Percentiles rank a stretch among this genome's conserved stretches.
Conservation (phyloP, 202 grass and related monocot species). For the Saccharum hybrid region DNA sequence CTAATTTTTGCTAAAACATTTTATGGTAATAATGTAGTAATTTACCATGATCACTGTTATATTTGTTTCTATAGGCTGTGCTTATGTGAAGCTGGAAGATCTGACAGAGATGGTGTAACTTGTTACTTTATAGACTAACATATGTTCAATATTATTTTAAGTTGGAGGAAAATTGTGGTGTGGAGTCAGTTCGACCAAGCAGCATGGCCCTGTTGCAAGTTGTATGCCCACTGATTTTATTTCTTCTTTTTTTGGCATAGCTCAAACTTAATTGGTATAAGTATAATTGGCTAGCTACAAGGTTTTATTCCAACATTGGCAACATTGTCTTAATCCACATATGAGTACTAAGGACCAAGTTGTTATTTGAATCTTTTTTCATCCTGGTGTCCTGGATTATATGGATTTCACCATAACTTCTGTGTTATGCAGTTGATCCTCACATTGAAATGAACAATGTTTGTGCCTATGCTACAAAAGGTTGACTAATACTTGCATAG, state of each 20-base stretch:
- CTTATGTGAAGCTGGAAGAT: constrained; percentile 14
- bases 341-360: constrained; percentile 4
- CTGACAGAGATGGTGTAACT: neutral
- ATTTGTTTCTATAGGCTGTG: neutral
- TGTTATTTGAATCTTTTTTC: neutral
- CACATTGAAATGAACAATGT: neutral
- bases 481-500: constrained; percentile 20
- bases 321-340: neutral
- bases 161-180: neutral
- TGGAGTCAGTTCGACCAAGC: neutral
- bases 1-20: neutral
- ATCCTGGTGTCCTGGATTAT: neutral
- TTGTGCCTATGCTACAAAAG: constrained; percentile 16
- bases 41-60: neutral
- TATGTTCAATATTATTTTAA: constrained; percentile 3
- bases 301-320: neutral
- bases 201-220: neutral
- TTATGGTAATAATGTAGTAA: neutral
- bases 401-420: neutral
- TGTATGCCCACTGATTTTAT: constrained; percentile 7
- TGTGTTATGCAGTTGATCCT: neutral
- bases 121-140: constrained; percentile 8
- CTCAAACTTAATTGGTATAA: neutral
- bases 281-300: neutral
- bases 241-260: neutral